Base-by-base conservation (phyloP, 441 rosid species). In the Erysimum pusillum region DNA sequence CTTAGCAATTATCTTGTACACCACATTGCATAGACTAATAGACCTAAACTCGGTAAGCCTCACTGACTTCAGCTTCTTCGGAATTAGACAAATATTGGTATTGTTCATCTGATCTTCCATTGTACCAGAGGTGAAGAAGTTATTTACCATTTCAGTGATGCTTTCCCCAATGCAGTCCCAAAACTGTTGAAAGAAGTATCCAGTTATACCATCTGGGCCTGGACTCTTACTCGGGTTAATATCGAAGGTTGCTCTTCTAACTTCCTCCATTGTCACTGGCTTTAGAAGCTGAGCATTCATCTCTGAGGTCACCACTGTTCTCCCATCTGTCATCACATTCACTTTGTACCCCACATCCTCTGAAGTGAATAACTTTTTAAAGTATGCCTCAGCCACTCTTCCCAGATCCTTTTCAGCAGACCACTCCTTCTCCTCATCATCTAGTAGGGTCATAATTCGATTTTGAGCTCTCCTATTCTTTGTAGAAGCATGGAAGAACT, bases 361-460 rank as follows among this genome's bases (percentile, higher is more conserved):
- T 0, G 14, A 39, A 0, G 44, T 39, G 4, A 3, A 39, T 0
- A 39, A 14, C 3, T 3, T 11, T 1, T 11, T 39, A 4, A 39
- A 39, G 14, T 39, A 39, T 0, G 1, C 14, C 4, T 39, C 5
- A 0, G 44, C 44, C 1, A 39, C 14, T 5, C 2, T 0, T 0
- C 44, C 44, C 1, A 39, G 0, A 3, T 39, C 5, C 4, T 3
- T 12, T 0, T 39, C 44, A 0, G 44, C 5, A 0, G 1, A 0
- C 44, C 44, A 39, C 4, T 39, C 44, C 4, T 11, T 11, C 1
- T 3, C 44, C 1, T 3, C 1, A 0, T 39, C 44, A 39, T 39
- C 44, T 0, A 39, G 0, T 0, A 39, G 5, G 0, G 1, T 2
- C 1, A 3, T 11, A 0, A 39, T 39, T 5, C 14, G 14, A 5